phyloP scores from a whole-genome alignment of 306 rosid species.

The Abrus pulchellus region DNA sequence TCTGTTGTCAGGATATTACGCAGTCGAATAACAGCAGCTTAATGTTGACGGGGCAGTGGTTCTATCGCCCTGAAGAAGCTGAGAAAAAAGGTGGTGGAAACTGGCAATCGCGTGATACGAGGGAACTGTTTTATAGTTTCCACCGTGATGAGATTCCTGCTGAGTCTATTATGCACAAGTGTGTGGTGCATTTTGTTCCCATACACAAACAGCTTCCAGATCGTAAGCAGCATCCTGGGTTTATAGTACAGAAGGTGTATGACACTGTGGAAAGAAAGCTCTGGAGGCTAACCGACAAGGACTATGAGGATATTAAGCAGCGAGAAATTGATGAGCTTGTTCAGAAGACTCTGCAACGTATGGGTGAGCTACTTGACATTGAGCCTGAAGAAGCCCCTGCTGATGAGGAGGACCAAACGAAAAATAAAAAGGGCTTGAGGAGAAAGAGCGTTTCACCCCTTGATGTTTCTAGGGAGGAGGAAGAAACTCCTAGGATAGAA shows the following conservation, averaged over 20 bases:
- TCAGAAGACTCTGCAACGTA: slow-evolving; percentile 72
- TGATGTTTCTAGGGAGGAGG: slow-evolving; percentile 80
- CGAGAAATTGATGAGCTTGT: slow-evolving; percentile 88
- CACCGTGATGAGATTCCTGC: slow-evolving; percentile 98
- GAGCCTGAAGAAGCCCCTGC: slow-evolving; percentile 67
- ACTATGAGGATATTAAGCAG: slow-evolving; percentile 83
- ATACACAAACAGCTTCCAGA: slow-evolving; percentile 83
- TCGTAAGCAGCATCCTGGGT: slow-evolving; percentile 92
- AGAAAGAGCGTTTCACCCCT: slow-evolving; percentile 75
- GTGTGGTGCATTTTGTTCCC: slow-evolving; percentile 93
- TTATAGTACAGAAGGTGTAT: slow-evolving; percentile 89
- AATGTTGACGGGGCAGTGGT: slow-evolving; percentile 93
- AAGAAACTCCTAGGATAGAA: slow-evolving; percentile 60
- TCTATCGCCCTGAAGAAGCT: slow-evolving; percentile 99
- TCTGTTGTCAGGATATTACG: slow-evolving; percentile 72
- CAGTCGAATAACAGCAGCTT: slow-evolving; percentile 66
- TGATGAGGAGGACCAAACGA: slow-evolving; percentile 72
- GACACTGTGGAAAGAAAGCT: slow-evolving; percentile 93
- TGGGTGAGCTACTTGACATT: slow-evolving; percentile 80
- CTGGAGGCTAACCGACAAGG: slow-evolving; percentile 92
- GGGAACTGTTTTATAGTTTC: slow-evolving; percentile 96
- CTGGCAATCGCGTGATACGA: slow-evolving; percentile 93
- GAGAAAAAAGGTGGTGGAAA: slow-evolving; percentile 82
- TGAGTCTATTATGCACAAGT: slow-evolving; percentile 95
- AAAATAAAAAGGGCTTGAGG: slow-evolving; percentile 65